Conservation (phyloP, 2,329 filamentous ascomycete genomes). For the Alternaria novae-zelandiae region DNA sequence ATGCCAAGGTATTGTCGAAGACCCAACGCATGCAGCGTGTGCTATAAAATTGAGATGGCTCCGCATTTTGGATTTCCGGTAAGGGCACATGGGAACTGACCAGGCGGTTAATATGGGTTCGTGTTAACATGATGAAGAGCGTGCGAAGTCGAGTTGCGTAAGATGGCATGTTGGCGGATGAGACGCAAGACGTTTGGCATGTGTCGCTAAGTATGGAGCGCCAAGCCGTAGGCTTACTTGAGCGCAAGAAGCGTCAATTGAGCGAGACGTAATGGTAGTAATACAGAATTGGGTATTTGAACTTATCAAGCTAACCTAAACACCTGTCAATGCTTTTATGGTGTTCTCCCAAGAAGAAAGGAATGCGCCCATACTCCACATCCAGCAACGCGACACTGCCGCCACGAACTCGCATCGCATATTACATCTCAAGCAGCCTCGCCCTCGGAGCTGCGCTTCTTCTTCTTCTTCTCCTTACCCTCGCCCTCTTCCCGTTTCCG, state of each 20-base stretch:
- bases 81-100: accelerated
- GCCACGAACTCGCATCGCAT: not conserved
- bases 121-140: not conserved
- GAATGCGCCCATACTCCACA: not conserved
- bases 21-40: not conserved
- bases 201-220: conserved; percentile 15
- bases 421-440: conserved; percentile 20
- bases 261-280: not conserved
- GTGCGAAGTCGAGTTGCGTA: not conserved
- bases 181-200: conserved; percentile 26
- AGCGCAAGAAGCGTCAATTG: not conserved
- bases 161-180: conserved; percentile 10
- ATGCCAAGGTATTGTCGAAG: conserved; percentile 7
- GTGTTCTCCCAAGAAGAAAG: not conserved
- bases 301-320: conserved; percentile 28
- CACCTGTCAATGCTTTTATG: conserved; percentile 29
- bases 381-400: not conserved
- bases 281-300: conserved; percentile 24
- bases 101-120: not conserved
- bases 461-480: conserved; percentile 53
- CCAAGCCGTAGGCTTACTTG: conserved; percentile 1
- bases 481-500: conserved; percentile 59
- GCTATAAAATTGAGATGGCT: not conserved
- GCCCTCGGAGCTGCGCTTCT: conserved; percentile 36
- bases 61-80: not conserved